phyloP scores from a whole-genome alignment of 176 grass and related monocot species.

The Guadua angustifolia region DNA sequence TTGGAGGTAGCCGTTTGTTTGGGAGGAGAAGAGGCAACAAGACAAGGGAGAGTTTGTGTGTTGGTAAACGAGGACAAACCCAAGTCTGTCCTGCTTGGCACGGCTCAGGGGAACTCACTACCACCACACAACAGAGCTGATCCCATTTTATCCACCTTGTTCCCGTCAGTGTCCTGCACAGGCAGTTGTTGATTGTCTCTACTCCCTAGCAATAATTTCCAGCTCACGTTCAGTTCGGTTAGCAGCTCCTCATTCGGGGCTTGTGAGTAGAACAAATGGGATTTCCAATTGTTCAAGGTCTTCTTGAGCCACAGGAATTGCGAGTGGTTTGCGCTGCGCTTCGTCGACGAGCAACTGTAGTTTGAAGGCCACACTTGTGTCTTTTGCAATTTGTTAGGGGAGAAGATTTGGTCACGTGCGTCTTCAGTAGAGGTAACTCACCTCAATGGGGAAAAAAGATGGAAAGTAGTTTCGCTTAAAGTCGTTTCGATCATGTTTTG shows the following conservation, averaged over 20 bases:
- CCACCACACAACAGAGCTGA: slow-evolving; percentile 58
- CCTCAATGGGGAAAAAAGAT: neutral
- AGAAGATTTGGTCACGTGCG: slow-evolving; percentile 14
- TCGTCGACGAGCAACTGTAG: neutral
- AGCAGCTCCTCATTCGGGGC: neutral
- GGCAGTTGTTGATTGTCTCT: slow-evolving; percentile 13
- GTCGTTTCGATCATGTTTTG: neutral
- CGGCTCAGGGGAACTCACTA: slow-evolving; percentile 26
- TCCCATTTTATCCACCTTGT: slow-evolving; percentile 39
- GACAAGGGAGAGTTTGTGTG: slow-evolving; percentile 27
- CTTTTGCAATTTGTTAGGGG: neutral
- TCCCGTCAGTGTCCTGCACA: slow-evolving; percentile 9
- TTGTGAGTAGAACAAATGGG: neutral
- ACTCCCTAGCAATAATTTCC: slow-evolving; percentile 2
- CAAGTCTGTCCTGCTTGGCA: slow-evolving; percentile 50
- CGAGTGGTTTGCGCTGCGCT: slow-evolving; percentile 33
- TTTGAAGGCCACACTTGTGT: neutral
- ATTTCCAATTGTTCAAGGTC: neutral
- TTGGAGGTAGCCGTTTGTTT: neutral
- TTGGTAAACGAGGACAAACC: slow-evolving; percentile 34
- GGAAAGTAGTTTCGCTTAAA: neutral
- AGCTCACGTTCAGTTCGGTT: neutral
- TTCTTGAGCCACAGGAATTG: neutral
- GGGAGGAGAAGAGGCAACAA: neutral
- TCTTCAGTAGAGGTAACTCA: neutral